Percentiles rank a stretch among this genome's conserved stretches.
Evolutionary conservation across 139 green algal genomes (phyloP).

Genomic region (Chlamydomonas incerta): DNA sequence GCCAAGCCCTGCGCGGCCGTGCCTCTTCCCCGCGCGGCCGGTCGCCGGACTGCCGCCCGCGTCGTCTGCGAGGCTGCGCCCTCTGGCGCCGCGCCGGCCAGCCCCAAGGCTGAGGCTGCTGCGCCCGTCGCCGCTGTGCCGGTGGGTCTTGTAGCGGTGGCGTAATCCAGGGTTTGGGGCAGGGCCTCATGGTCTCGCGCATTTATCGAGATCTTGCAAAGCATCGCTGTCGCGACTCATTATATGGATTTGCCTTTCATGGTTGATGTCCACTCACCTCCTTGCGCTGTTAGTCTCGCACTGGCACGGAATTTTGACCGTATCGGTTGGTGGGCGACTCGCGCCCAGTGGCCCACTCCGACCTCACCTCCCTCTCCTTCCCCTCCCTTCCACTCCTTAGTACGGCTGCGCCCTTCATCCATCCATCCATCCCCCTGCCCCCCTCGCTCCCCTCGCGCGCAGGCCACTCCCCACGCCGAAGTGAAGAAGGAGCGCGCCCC

Average conservation of each 20-base stretch:
- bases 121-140: background rate
- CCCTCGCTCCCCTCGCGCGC: too few species aligned
- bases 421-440: background rate
- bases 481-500: constrained; percentile 48
- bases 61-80: constrained; percentile 29
- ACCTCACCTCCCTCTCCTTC: too few species aligned
- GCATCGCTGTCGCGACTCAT: background rate
- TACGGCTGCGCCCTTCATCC: background rate
- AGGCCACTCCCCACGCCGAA: background rate
- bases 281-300: background rate
- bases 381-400: too few species aligned
- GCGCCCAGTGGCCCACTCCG: too few species aligned
- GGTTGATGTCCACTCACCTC: too few species aligned
- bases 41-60: background rate
- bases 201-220: background rate
- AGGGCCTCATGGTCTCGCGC: background rate
- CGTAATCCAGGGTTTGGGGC: background rate
- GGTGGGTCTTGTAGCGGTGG: too few species aligned
- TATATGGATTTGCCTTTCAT: too few species aligned
- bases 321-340: too few species aligned
- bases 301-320: background rate
- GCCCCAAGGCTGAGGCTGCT: background rate
- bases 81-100: background rate
- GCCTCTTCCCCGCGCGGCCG: too few species aligned
- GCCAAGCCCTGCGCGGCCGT: background rate